These are phyloP conservation scores for Chrysosporium queenslandicum DNA, from an alignment of 2,329 filamentous ascomycete species.

Conservation along the genomic window DNA sequence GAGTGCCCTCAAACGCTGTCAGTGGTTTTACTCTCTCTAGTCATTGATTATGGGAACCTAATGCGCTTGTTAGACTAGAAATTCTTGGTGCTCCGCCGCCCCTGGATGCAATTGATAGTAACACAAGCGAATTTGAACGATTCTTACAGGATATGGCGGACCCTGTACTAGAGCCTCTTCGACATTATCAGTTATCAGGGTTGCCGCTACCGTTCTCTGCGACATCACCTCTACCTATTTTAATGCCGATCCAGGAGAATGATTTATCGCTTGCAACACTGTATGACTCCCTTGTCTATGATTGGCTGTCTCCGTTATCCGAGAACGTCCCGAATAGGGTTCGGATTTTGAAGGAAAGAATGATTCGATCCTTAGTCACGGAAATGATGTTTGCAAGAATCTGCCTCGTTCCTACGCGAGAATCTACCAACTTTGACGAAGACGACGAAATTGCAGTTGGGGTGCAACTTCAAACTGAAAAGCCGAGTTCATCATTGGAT, in stretches of 20 bases:
- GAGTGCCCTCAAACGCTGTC: conserved; percentile 26
- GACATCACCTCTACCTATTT: conserved; percentile 10
- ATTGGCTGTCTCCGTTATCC: conserved; percentile 31
- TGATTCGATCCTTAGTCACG: conserved; percentile 28
- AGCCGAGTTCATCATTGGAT: neutral
- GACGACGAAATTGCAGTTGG: neutral
- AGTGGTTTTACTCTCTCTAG: conserved; percentile 6
- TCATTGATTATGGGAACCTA: conserved; percentile 1
- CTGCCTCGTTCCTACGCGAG: neutral
- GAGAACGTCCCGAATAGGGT: conserved; percentile 28
- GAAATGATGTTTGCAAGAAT: conserved; percentile 32
- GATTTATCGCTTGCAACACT: conserved; percentile 15
- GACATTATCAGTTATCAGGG: conserved; percentile 17
- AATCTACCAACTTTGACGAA: neutral
- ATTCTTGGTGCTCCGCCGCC: conserved; percentile 21
- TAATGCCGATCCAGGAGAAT: conserved; percentile 18
- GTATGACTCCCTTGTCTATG: conserved; percentile 30
- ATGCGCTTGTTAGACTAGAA: conserved; percentile 25
- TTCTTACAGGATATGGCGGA: conserved; percentile 19
- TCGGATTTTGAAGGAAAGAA: conserved; percentile 32
- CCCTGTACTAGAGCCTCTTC: neutral
- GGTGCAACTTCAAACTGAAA: neutral
- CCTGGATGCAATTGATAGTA: conserved; percentile 32
- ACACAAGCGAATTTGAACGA: conserved; percentile 23
- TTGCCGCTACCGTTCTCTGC: conserved; percentile 18